Evolutionary conservation across 108 stramenopile species (phyloP), one percentile per base, ranked within the genome.

Genomic region (Tribonema minus): DNA sequence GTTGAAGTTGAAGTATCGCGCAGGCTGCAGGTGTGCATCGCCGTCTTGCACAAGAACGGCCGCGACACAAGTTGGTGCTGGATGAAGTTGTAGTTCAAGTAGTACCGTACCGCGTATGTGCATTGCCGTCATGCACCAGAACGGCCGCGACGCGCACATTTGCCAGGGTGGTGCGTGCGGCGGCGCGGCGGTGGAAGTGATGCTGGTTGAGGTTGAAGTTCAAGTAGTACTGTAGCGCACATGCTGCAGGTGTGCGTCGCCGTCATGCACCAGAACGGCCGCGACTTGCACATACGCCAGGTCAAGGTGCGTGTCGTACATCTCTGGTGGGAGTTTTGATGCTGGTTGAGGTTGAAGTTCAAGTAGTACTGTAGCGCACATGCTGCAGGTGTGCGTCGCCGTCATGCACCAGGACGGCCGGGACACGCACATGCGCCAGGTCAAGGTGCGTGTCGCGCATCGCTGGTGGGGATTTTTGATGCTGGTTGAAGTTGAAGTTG

Each of bases 321-420:
- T n/a, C n/a, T n/a, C n/a, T n/a, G n/a, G n/a, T n/a, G n/a, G n/a
- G n/a, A n/a, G n/a, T n/a, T n/a, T n/a, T n/a, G n/a, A n/a, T n/a
- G n/a, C n/a, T n/a, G n/a, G n/a, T n/a, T n/a, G n/a, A n/a, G n/a
- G n/a, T n/a, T n/a, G n/a, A n/a, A n/a, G n/a, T n/a, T n/a, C n/a
- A n/a, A n/a, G n/a, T n/a, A n/a, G n/a, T n/a, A n/a, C n/a, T n/a
- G n/a, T n/a, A n/a, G 90, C 94, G 9, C 92, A 94, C 82, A 85
- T 95, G 61, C 74, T 97, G 28, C 93, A 96, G 72, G 92, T 97
- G 26, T 86, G 91, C 31, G 87, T 97, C 26, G 64, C 88, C 4
- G 86, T 91, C 58, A 97, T 97, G 96, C 95, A 95, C 81, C 96
- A 97, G 84, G 96, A 97, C 86, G 96, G 96, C 29, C 82, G 93